phyloP scores from a whole-genome alignment of 148 eudicot genomes.

The Diospyros kaki region DNA sequence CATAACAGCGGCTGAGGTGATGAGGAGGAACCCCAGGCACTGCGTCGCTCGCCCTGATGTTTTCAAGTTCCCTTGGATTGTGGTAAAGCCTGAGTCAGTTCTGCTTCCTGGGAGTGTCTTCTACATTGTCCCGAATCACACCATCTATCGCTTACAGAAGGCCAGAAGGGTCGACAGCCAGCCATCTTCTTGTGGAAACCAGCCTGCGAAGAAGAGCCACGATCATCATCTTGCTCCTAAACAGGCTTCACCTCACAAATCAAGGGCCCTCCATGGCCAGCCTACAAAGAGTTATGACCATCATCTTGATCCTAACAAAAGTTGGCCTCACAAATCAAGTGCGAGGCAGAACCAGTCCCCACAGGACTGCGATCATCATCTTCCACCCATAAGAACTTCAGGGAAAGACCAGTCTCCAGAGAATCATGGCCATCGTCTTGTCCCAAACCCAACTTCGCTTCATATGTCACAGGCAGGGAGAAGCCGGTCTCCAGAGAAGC shows the following conservation, averaged over 20 bases:
- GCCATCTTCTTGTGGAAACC: background rate
- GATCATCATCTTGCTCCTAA: background rate
- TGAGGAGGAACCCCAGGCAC: conserved; percentile 26
- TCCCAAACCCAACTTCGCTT: too few relatives aligned
- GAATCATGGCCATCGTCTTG: too few relatives aligned
- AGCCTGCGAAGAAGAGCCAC: background rate
- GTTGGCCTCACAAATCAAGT: too few relatives aligned
- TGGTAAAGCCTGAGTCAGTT: conserved; percentile 21
- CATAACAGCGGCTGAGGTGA: conserved; percentile 21
- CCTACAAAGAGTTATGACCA: too few relatives aligned
- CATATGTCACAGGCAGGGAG: too few relatives aligned
- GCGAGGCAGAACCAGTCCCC: too few relatives aligned
- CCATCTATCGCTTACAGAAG: conserved; percentile 15
- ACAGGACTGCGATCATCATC: too few relatives aligned
- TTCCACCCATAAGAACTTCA: too few relatives aligned
- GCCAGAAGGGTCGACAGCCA: background rate
- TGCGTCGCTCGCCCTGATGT: conserved; percentile 27
- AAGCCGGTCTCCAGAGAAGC: too few relatives aligned
- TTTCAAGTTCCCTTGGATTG: conserved; percentile 19
- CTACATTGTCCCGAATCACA: conserved; percentile 18
- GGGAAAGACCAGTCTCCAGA: too few relatives aligned
- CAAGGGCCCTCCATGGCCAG: background rate
- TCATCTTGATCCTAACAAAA: too few relatives aligned
- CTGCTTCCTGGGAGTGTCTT: conserved; percentile 21
- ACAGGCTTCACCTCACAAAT: background rate